These are phyloP conservation scores for Bryoglossum gracile DNA, from an alignment of 495 filamentous ascomycete genomes.

Conservation along the genomic window DNA sequence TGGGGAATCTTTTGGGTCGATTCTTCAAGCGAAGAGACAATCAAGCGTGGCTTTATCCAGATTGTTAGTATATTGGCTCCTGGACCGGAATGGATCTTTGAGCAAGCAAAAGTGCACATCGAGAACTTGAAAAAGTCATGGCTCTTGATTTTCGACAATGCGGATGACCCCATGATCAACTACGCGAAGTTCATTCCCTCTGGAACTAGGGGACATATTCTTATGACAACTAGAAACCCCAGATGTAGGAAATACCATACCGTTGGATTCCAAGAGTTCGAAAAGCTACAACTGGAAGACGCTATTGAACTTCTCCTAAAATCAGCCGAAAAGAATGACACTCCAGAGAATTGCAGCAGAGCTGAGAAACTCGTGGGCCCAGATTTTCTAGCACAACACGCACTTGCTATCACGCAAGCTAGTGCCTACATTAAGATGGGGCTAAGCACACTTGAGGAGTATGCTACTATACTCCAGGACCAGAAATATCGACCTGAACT, in stretches of 20 bases:
- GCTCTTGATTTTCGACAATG: slow-evolving; percentile 43
- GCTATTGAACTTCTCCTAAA: not conserved
- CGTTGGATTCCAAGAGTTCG: not conserved
- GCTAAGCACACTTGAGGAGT: not conserved
- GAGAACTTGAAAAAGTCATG: slow-evolving; percentile 23
- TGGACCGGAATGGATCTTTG: slow-evolving; percentile 16
- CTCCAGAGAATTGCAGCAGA: no score
- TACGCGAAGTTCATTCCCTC: slow-evolving; percentile 31
- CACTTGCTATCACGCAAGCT: not conserved
- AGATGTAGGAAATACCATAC: not conserved
- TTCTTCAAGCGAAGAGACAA: slow-evolving; percentile 27
- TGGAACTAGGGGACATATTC: not conserved
- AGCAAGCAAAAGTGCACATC: not conserved
- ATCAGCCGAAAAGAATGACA: no score
- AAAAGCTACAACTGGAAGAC: not conserved
- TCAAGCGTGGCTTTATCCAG: slow-evolving; percentile 27
- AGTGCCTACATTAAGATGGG: not conserved
- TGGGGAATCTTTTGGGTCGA: slow-evolving; percentile 42
- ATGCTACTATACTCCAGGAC: not conserved
- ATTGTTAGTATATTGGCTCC: not conserved
- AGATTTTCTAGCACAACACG: not conserved
- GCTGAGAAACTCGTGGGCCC: not conserved
- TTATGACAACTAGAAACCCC: not conserved
- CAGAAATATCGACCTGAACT: not conserved
- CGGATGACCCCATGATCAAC: slow-evolving; percentile 34